Percentiles rank a stretch among this genome's conserved stretches.
These are phyloP conservation scores for Fusarium mangiferae DNA, from an alignment of 2,329 filamentous ascomycete genomes.

Conservation along the genomic window DNA sequence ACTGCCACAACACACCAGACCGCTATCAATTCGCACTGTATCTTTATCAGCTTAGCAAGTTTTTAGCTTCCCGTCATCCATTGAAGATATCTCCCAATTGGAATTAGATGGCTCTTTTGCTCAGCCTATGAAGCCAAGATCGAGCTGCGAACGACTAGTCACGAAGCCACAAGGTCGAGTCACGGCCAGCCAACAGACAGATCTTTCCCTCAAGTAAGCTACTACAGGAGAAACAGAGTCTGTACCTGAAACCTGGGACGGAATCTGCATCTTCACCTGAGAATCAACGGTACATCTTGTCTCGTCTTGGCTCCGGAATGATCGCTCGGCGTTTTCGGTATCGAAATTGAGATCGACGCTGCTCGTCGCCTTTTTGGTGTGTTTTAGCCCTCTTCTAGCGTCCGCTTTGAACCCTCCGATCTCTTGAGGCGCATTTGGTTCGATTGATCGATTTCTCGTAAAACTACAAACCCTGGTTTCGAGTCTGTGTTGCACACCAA, in stretches of 20 bases:
- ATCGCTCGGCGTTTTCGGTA: conserved; percentile 25
- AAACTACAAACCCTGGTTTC: conserved; percentile 19
- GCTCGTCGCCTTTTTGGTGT: conserved; percentile 19
- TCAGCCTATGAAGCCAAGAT: not conserved
- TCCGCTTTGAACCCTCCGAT: conserved; percentile 23
- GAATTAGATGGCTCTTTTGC: not conserved
- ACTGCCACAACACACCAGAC: conserved; percentile 7
- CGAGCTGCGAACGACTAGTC: not conserved
- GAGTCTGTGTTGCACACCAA: conserved; percentile 12
- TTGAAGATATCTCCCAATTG: conserved; percentile 9
- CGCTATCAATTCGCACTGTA: conserved; percentile 37
- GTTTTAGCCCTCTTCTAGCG: conserved; percentile 16
- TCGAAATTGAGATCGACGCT: conserved; percentile 32
- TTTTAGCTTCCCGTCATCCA: not conserved
- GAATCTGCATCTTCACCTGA: conserved; percentile 13
- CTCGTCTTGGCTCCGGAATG: conserved; percentile 23
- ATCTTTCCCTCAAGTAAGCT: not conserved
- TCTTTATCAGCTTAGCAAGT: not conserved
- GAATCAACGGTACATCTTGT: conserved; percentile 12
- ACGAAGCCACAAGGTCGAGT: not conserved
- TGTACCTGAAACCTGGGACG: conserved; percentile 18
- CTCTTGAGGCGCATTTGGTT: conserved; percentile 20
- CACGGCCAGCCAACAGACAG: not conserved
- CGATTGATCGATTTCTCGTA: conserved; percentile 26
- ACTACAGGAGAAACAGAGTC: not conserved